Conservation (phyloP, 1,284 basidiomycete genomes). For the Cystobasidium sp. region DNA sequence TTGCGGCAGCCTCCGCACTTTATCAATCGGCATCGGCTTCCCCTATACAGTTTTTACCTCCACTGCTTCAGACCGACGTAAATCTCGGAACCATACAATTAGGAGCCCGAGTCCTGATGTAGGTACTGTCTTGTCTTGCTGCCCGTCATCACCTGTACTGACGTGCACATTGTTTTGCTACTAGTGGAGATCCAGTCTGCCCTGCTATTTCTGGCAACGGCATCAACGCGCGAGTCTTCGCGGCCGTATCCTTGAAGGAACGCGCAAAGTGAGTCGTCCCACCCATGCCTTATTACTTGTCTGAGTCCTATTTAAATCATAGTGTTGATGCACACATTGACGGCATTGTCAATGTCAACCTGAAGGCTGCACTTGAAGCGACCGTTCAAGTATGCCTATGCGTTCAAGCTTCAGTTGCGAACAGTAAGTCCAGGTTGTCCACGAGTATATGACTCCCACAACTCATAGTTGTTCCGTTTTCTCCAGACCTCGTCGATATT, state of each 20-base stretch:
- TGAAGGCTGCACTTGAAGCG: background rate
- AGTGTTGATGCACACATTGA: background rate
- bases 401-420: constrained; percentile 22
- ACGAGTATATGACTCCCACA: background rate
- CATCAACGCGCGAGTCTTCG: constrained; percentile 34
- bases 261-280: constrained; percentile 11
- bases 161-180: no score
- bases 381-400: constrained; percentile 25
- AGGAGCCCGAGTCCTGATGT: constrained; percentile 23
- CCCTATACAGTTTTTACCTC: background rate
- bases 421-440: constrained; percentile 11
- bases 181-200: constrained; percentile 26
- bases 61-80: background rate
- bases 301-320: background rate
- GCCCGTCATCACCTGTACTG: no score
- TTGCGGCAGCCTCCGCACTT: background rate
- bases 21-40: background rate
- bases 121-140: background rate
- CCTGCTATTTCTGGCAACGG: constrained; percentile 12
- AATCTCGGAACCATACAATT: constrained; percentile 13
- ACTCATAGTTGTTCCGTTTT: background rate
- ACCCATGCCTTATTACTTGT: background rate
- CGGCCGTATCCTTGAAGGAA: constrained; percentile 22
- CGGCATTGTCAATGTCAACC: background rate
- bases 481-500: constrained; percentile 10